A percentile compares a stretch with the other conserved stretches of the same genome.
phyloP scores from a whole-genome alignment of 768 basidiomycete genomes.

The Tulasnella calospora region DNA sequence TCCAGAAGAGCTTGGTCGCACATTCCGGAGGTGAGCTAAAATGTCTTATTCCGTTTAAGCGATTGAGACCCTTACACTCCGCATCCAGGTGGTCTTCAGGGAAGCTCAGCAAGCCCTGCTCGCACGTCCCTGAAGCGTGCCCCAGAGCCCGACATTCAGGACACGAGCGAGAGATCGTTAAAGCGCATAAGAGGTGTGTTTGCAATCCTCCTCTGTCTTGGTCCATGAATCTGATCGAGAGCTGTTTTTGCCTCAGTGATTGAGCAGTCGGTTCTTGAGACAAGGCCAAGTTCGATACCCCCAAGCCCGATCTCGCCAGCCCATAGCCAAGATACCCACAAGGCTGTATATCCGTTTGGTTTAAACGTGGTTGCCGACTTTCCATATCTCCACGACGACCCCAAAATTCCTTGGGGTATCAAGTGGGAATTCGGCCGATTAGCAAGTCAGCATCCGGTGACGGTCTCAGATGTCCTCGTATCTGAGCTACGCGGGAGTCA shows the following conservation, averaged over 20 bases:
- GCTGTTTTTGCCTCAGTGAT: neutral
- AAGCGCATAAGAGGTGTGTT: neutral
- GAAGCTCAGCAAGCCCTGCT: neutral
- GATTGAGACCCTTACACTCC: neutral
- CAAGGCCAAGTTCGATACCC: no score
- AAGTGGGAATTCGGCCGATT: constrained; percentile 1
- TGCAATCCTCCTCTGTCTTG: neutral
- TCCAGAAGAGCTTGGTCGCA: neutral
- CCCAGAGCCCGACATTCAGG: neutral
- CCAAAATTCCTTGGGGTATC: neutral
- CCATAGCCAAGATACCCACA: neutral
- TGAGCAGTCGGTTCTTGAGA: neutral
- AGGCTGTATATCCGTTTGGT: neutral
- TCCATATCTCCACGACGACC: neutral
- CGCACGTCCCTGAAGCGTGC: neutral
- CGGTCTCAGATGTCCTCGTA: neutral
- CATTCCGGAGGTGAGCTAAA: neutral
- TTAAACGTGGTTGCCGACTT: neutral
- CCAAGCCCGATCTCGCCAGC: no score
- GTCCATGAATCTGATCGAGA: neutral
- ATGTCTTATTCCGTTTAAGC: neutral
- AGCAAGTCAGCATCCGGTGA: neutral
- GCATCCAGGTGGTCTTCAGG: neutral
- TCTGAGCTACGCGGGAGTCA: neutral
- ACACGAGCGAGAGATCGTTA: neutral